Percentiles rank a stretch among this genome's conserved stretches.
These are phyloP conservation scores for Stagonosporopsis cucurbitacearum DNA, from an alignment of 2,329 filamentous ascomycete species.

Conservation along the genomic window DNA sequence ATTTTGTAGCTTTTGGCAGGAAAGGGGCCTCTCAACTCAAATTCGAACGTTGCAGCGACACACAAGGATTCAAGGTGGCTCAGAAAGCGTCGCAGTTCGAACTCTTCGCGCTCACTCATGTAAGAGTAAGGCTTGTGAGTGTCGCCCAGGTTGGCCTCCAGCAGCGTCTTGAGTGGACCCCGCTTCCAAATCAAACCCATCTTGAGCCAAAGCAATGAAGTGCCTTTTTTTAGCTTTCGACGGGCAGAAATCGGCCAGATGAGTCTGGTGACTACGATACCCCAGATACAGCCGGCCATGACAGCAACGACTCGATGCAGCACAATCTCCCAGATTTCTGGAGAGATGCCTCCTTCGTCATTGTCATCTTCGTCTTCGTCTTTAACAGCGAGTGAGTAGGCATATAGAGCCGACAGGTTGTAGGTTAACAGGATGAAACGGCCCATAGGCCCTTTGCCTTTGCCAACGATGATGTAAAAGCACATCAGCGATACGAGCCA, in stretches of 20 bases:
- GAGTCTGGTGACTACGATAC: conserved; percentile 83
- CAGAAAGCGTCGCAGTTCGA: conserved; percentile 80
- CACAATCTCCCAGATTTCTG: conserved; percentile 86
- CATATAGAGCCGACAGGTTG: conserved; percentile 92
- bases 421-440: conserved; percentile 95
- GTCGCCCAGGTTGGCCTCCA: conserved; percentile 45
- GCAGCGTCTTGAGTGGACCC: conserved; percentile 79
- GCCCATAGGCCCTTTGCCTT: conserved; percentile 85
- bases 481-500: conserved; percentile 81
- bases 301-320: conserved; percentile 88
- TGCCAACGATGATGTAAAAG: conserved; percentile 87
- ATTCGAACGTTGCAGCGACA: conserved; percentile 78
- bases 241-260: conserved; percentile 95
- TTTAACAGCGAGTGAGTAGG: conserved; percentile 83
- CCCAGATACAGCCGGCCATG: conserved; percentile 87
- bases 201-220: conserved; percentile 89
- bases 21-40: conserved; percentile 87
- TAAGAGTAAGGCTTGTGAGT: conserved; percentile 61
- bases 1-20: conserved; percentile 74
- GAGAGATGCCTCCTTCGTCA: conserved; percentile 79
- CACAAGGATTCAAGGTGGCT: conserved; percentile 77
- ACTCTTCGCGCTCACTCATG: conserved; percentile 87
- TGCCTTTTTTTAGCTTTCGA: conserved; percentile 84
- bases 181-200: conserved; percentile 97
- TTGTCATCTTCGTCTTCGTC: conserved; percentile 79